Evolutionary conservation across 2,329 filamentous ascomycete genomes (phyloP).

Genomic region (Whalleya microplaca): DNA sequence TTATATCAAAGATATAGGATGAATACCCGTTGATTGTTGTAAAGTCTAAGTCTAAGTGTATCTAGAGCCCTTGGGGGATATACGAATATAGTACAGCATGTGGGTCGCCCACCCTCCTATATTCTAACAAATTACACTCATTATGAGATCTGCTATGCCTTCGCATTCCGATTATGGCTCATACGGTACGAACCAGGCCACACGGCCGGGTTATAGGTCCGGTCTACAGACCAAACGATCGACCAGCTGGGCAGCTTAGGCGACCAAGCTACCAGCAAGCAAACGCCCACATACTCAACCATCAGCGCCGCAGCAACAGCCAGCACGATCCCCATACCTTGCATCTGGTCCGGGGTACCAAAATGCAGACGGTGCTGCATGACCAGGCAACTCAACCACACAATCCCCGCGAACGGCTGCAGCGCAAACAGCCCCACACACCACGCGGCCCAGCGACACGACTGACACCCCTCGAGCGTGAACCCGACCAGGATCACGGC

Average conservation of each 20-base stretch:
- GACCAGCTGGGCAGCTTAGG: neutral
- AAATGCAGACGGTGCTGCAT: constrained; percentile 2
- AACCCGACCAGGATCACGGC: constrained; percentile 3
- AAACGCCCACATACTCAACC: neutral
- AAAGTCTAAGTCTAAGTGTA: too few species aligned
- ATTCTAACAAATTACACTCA: too few species aligned
- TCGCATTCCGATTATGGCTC: too few species aligned
- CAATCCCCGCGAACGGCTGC: neutral
- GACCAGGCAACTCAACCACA: neutral
- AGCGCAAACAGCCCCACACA: neutral
- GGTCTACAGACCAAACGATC: too few species aligned
- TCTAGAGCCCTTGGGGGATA: too few species aligned
- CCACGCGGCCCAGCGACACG: neutral
- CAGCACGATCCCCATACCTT: neutral
- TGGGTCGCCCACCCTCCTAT: too few species aligned
- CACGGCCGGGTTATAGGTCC: neutral
- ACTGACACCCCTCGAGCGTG: neutral
- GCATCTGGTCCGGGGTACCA: neutral
- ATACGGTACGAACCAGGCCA: too few species aligned
- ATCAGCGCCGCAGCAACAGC: neutral
- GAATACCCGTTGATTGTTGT: too few species aligned
- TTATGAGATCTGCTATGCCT: too few species aligned
- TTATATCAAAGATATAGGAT: too few species aligned
- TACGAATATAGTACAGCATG: too few species aligned
- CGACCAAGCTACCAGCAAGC: neutral